These are phyloP conservation scores for Trypanosoma scelopori DNA, from an alignment of 208 protist genomes.

Conservation along the genomic window DNA sequence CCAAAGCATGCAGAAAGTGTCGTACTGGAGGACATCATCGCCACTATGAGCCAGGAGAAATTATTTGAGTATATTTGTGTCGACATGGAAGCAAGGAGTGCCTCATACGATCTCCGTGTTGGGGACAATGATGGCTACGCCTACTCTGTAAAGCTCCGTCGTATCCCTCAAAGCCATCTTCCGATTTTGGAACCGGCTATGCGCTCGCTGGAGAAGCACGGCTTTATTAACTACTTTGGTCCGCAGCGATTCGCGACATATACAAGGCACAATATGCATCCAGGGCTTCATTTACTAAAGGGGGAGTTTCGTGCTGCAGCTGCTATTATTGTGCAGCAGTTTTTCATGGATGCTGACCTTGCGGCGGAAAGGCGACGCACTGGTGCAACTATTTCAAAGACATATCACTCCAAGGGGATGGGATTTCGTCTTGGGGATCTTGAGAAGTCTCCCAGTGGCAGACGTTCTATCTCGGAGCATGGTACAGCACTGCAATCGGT, in stretches of 20 bases:
- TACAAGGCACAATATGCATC: conserved; percentile 87
- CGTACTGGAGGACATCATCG: conserved; percentile 28
- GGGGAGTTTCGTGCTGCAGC: conserved; percentile 81
- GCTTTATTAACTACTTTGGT: conserved; percentile 91
- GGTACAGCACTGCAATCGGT: conserved; percentile 76
- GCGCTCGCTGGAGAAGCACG: conserved; percentile 56
- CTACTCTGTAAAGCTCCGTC: conserved; percentile 68
- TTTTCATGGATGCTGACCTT: conserved; percentile 74
- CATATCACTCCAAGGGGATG: conserved; percentile 37
- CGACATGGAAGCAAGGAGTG: conserved; percentile 72
- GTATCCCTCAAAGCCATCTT: conserved; percentile 61
- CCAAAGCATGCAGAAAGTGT: conserved; percentile 4
- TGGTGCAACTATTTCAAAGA: conserved; percentile 44
- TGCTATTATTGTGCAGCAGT: conserved; percentile 87
- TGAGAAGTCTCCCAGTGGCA: conserved; percentile 15
- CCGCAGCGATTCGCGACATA: conserved; percentile 73
- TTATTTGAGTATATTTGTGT: conserved; percentile 83
- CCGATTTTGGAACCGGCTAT: conserved; percentile 67
- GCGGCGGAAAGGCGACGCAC: conserved; percentile 58
- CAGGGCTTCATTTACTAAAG: conserved; percentile 79
- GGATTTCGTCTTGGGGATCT: conserved; percentile 59
- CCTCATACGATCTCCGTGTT: conserved; percentile 49
- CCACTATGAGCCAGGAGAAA: conserved; percentile 52
- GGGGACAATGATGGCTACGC: conserved; percentile 72
- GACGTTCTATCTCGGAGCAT: conserved; percentile 56